Percentiles rank a stretch among this genome's conserved stretches.
Evolutionary conservation across 2,329 filamentous ascomycete genomes (phyloP).

Genomic region (Pseudocercospora macadamiae): DNA sequence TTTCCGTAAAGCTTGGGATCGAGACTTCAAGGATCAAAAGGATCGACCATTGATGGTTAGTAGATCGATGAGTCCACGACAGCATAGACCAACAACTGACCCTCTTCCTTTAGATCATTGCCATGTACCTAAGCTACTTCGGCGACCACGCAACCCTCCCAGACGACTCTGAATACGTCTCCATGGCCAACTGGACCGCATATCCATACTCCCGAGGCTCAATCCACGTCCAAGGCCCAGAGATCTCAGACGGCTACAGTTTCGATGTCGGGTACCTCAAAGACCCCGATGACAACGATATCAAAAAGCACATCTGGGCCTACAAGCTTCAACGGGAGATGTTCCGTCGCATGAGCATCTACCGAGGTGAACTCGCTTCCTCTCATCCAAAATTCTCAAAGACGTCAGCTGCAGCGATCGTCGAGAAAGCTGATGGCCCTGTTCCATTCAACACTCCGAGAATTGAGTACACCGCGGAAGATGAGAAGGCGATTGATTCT

Average conservation of each 20-base stretch:
- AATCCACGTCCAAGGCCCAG: conserved; percentile 59
- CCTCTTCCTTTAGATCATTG: too few relatives aligned
- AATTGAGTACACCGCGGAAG: conserved; percentile 46
- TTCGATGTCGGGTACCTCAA: conserved; percentile 44
- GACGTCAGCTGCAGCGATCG: conserved; percentile 48
- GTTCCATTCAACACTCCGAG: conserved; percentile 37
- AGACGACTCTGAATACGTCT: conserved; percentile 51
- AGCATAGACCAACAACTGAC: too few relatives aligned
- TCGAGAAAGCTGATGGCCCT: conserved; percentile 32
- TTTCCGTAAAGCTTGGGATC: conserved; percentile 58
- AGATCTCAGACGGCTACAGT: conserved; percentile 41
- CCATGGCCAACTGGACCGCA: conserved; percentile 54
- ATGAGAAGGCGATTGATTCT: conserved; percentile 44
- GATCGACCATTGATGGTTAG: conserved; percentile 56
- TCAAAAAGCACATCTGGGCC: conserved; percentile 62
- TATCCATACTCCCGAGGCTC: conserved; percentile 65
- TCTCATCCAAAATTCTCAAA: conserved; percentile 43
- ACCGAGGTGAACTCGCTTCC: conserved; percentile 43
- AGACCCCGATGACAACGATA: conserved; percentile 50
- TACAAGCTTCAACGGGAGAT: conserved; percentile 68
- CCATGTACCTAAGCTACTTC: conserved; percentile 37
- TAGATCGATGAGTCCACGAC: too few relatives aligned
- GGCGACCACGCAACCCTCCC: conserved; percentile 27
- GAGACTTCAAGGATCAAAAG: conserved; percentile 52
- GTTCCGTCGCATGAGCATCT: conserved; percentile 56